phyloP scores from a whole-genome alignment of 495 filamentous ascomycete genomes.

The Hypoxylon lenormandii region DNA sequence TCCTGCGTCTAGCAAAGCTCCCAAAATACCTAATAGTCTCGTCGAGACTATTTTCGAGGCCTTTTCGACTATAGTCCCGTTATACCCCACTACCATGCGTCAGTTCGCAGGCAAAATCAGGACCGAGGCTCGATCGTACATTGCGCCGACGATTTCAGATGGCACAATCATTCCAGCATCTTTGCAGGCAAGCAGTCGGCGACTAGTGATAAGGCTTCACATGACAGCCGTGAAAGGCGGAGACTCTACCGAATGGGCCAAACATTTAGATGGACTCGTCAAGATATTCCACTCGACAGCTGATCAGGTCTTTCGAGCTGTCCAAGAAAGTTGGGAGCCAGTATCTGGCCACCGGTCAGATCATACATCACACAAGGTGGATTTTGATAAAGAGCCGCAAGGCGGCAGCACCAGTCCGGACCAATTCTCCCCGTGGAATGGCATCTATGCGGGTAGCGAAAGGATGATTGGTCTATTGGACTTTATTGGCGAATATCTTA shows the following conservation, averaged over 20 bases:
- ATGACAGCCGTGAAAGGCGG: constrained; percentile 80
- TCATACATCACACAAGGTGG: constrained; percentile 48
- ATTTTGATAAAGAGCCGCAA: constrained; percentile 55
- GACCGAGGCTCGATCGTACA: constrained; percentile 64
- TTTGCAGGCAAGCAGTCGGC: constrained; percentile 66
- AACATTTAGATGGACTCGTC: constrained; percentile 69
- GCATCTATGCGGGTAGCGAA: constrained; percentile 76
- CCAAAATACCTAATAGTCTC: constrained; percentile 57
- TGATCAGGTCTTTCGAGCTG: constrained; percentile 78
- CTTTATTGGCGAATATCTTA: constrained; percentile 65
- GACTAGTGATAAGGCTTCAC: constrained; percentile 74
- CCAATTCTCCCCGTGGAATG: constrained; percentile 75
- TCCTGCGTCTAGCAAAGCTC: constrained; percentile 56
- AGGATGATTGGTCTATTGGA: constrained; percentile 72
- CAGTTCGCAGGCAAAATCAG: constrained; percentile 77
- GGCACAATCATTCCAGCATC: constrained; percentile 59
- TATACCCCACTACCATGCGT: constrained; percentile 82
- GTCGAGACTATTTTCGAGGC: constrained; percentile 68
- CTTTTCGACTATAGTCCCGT: constrained; percentile 75
- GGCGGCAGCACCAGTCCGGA: constrained; percentile 57
- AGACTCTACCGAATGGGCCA: constrained; percentile 77
- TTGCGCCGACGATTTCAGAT: constrained; percentile 68
- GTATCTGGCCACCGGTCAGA: constrained; percentile 62
- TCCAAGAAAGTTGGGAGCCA: constrained; percentile 83
- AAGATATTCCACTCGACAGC: constrained; percentile 72